Evolutionary conservation across 306 rosid genomes (phyloP), one percentile per base, ranked within the genome.

Genomic region (Ormosia emarginata): DNA sequence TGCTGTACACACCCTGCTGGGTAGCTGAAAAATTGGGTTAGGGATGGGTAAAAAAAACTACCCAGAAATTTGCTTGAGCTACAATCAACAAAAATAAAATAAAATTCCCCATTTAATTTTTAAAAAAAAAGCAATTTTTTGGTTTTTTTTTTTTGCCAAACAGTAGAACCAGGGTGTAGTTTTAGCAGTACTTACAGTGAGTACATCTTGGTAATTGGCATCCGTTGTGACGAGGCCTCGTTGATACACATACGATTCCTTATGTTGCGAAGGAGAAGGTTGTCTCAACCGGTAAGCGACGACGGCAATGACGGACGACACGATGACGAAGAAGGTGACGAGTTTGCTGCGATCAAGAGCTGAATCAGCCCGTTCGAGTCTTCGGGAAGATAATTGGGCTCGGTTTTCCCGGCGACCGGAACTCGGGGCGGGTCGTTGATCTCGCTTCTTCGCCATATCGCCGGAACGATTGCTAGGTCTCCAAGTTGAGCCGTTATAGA

Each of bases 391-490:
- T 39, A 89, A 34, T 15, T 90, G 89, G 52, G 33, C 86, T 80
- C 81, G 86, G 75, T 29, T 81, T 50, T 83, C 74, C 30, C 83
- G 84, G 67, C 82, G 85, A 71, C 44, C 78, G 29, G 87, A 79
- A 81, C 69, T 79, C 79, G 85, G 49, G 0, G 79, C 67, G 58
- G 86, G 77, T 79, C 91, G 90, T 81, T 89, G 90, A 39, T 89
- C 94, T 86, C 94, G 86, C 81, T 88, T 95, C 88, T 87, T 91
- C 67, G 88, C 93, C 98, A 95, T 94, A 53, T 64, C 58, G 75
- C 44, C 34, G 40, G 6, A 50, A 24, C 33, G 43, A 2, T 62
- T 32, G 4, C 30, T 62, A 36, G n/a, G n/a, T 24, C 37, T 61
- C 24, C 24, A 24, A 24, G 24, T 24, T 0, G 24, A 24, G 24